A percentile compares a stretch with the other conserved stretches of the same genome.
Evolutionary conservation across 305 asterid genomes (phyloP).

Genomic region (Andrographis paniculata): DNA sequence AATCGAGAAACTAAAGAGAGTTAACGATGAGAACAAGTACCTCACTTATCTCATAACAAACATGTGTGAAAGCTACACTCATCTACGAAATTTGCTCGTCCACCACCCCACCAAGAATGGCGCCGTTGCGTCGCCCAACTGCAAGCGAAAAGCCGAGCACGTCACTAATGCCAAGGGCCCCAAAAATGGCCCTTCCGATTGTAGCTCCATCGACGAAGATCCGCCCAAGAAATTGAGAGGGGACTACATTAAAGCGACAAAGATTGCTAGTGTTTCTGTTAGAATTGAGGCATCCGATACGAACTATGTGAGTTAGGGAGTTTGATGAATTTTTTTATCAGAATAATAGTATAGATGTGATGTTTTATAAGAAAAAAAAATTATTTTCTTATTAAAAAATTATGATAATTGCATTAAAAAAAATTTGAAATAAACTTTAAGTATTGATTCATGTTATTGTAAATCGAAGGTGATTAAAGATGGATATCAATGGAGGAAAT

Average conservation of each 20-base stretch:
- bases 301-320: slow-evolving; percentile 87
- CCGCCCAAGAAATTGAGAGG: slow-evolving; percentile 55
- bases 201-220: slow-evolving; percentile 81
- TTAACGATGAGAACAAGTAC: slow-evolving; percentile 71
- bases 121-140: not conserved
- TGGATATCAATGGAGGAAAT: slow-evolving; percentile 78
- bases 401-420: no score
- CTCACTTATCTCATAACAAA: slow-evolving; percentile 54
- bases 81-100: slow-evolving; percentile 40
- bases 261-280: slow-evolving; percentile 40
- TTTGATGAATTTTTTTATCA: no score
- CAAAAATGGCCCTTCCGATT: slow-evolving; percentile 40
- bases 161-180: slow-evolving; percentile 12
- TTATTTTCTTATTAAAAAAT: no score
- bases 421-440: no score
- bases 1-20: slow-evolving; percentile 60
- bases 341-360: no score
- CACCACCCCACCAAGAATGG: slow-evolving; percentile 16
- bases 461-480: slow-evolving; percentile 54
- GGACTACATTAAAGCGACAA: slow-evolving; percentile 58
- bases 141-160: slow-evolving; percentile 48
- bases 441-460: not conserved
- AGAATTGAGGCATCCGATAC: slow-evolving; percentile 71
- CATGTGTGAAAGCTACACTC: slow-evolving; percentile 69
- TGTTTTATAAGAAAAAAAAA: no score